Conservation (phyloP, 805 yeast genomes). For the Starmera pachycereana region DNA sequence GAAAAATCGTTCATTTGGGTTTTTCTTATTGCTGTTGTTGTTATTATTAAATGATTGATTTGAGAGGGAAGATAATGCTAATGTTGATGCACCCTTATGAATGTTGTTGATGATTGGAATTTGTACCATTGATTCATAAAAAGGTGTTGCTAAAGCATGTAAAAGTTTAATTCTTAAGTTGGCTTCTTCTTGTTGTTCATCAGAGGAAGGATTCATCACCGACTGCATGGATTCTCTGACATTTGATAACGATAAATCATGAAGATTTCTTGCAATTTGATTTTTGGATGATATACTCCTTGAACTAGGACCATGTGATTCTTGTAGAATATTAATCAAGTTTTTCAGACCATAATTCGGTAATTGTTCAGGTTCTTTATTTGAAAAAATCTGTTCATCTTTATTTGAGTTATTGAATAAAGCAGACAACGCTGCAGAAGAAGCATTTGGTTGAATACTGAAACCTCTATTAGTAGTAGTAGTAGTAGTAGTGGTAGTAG, state of each 20-base stretch:
- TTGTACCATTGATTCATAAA: constrained; percentile 23
- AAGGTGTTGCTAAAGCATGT: constrained; percentile 61
- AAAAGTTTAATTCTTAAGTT: constrained; percentile 32
- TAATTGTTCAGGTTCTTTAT: neutral
- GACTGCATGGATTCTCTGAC: constrained; percentile 4
- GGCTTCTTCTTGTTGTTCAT: constrained; percentile 6
- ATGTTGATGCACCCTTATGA: constrained; percentile 18
- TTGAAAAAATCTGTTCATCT: neutral
- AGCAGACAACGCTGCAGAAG: constrained; percentile 29
- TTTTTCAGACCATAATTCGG: constrained; percentile 26
- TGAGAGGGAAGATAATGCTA: constrained; percentile 21
- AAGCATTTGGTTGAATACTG: constrained; percentile 26
- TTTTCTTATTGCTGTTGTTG: too few relatives aligned
- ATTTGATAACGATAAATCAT: constrained; percentile 42
- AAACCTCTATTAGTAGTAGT: constrained; percentile 8
- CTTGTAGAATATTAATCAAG: constrained; percentile 37
- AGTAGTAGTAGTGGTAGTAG: too few relatives aligned
- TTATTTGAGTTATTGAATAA: constrained; percentile 14
- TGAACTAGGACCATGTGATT: constrained; percentile 8
- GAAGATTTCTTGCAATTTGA: constrained; percentile 40
- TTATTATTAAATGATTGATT: constrained; percentile 10
- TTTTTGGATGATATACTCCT: constrained; percentile 23
- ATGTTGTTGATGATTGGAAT: constrained; percentile 13
- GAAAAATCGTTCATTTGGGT: constrained; percentile 30
- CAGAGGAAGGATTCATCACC: neutral